A percentile compares a stretch with the other conserved stretches of the same genome.
Conservation (phyloP, 176 grass and related monocot genomes). For the Eragrostis nindensis region DNA sequence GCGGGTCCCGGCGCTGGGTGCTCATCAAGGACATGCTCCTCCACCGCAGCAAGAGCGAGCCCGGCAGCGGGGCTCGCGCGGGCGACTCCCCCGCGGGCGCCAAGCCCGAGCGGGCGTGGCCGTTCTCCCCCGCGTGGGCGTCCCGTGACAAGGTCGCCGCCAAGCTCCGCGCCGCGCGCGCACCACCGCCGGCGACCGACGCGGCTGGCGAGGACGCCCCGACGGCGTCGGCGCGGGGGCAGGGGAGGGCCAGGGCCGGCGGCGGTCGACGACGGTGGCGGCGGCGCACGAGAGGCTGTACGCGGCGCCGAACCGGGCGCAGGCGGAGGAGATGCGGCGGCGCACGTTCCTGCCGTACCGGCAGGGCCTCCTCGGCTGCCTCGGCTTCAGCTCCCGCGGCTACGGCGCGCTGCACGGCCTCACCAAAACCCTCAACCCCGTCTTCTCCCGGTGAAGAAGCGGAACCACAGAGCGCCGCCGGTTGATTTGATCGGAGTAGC, state of each 20-base stretch:
- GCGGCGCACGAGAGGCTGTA: conserved; percentile 93
- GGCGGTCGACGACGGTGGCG: conserved; percentile 39
- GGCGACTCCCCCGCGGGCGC: conserved; percentile 33
- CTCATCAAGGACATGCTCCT: conserved; percentile 92
- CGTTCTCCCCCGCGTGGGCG: conserved; percentile 58
- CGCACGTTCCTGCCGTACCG: conserved; percentile 97
- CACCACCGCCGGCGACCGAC: neutral
- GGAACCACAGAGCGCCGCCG: neutral
- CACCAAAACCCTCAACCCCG: conserved; percentile 81
- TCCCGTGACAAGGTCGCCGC: conserved; percentile 62
- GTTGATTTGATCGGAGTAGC: neutral
- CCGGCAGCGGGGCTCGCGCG: conserved; percentile 15
- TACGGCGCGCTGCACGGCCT: conserved; percentile 85
- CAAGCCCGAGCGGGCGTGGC: conserved; percentile 72
- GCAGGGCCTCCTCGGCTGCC: conserved; percentile 84
- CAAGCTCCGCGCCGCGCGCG: conserved; percentile 23
- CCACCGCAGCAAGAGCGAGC: conserved; percentile 96
- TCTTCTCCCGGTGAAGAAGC: conserved; percentile 75
- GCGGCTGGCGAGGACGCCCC: conserved; percentile 6
- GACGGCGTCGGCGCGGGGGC: neutral
- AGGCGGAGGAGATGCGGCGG: conserved; percentile 91
- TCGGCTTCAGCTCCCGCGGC: conserved; percentile 86
- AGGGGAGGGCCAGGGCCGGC: too few relatives aligned
- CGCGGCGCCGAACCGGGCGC: conserved; percentile 78
- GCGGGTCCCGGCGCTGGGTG: conserved; percentile 79